These are phyloP conservation scores for Malassezia brasiliensis DNA, from an alignment of 1,284 basidiomycete species.

Conservation along the genomic window DNA sequence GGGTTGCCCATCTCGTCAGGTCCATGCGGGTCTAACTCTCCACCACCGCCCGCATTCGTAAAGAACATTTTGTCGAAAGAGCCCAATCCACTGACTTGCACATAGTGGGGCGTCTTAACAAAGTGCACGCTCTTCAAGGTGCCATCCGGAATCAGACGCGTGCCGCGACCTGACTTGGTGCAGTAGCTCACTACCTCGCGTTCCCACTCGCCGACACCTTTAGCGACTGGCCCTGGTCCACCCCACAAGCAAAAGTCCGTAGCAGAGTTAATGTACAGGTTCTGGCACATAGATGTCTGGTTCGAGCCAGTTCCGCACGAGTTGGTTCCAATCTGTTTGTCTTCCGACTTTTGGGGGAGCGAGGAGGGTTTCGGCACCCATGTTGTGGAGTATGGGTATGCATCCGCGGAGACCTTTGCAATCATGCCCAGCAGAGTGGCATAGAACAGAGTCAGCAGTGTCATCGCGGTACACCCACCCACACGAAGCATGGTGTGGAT, in stretches of 20 bases:
- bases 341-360: constrained; percentile 37
- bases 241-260: constrained; percentile 44
- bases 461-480: background rate
- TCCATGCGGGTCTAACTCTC: constrained; percentile 44
- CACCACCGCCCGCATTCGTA: constrained; percentile 29
- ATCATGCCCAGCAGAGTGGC: background rate
- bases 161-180: constrained; percentile 40
- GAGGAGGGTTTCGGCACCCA: constrained; percentile 5
- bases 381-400: constrained; percentile 8
- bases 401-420: background rate
- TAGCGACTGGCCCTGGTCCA: constrained; percentile 18
- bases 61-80: constrained; percentile 31
- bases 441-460: background rate
- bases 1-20: constrained; percentile 37
- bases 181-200: constrained; percentile 39
- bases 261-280: constrained; percentile 37
- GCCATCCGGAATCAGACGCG: constrained; percentile 42
- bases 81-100: constrained; percentile 39
- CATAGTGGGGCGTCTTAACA: constrained; percentile 36
- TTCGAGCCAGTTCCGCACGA: constrained; percentile 27
- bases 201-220: constrained; percentile 38
- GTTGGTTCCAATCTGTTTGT: constrained; percentile 36
- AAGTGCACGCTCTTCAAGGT: constrained; percentile 41
- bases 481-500: background rate
- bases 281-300: constrained; percentile 34